Evolutionary conservation across 1,139 yeast species (phyloP).

Genomic region (Blastobotrys elegans): DNA sequence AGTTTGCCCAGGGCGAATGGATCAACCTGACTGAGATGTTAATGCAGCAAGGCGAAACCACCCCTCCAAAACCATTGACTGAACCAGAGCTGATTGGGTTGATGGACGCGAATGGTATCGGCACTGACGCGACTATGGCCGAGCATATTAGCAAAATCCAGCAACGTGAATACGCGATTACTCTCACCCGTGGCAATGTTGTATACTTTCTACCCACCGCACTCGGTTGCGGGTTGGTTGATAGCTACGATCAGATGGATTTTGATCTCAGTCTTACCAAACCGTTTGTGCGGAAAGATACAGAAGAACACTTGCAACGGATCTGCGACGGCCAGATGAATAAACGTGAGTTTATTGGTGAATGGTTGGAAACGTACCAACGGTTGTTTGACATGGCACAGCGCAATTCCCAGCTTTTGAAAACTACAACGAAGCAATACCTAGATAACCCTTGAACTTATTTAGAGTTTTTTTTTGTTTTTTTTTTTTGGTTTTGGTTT

Average conservation of each 20-base stretch:
- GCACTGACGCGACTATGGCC: constrained; percentile 98
- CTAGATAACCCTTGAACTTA: not conserved
- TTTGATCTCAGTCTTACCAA: constrained; percentile 73
- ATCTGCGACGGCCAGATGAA: constrained; percentile 62
- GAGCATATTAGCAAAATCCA: constrained; percentile 87
- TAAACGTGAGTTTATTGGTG: constrained; percentile 51
- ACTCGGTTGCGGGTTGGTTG: constrained; percentile 82
- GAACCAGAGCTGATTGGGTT: constrained; percentile 87
- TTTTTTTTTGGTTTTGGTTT: not conserved
- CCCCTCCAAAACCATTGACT: constrained; percentile 78
- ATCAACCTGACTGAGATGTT: constrained; percentile 51
- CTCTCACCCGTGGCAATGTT: constrained; percentile 32
- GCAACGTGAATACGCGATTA: constrained; percentile 55
- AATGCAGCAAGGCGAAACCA: constrained; percentile 68
- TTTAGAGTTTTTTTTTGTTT: too few species aligned
- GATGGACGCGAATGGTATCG: constrained; percentile 97
- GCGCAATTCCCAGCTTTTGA: constrained; percentile 24
- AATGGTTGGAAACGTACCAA: constrained; percentile 55
- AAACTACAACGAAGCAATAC: constrained; percentile 9
- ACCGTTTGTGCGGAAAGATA: constrained; percentile 75
- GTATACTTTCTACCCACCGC: constrained; percentile 62
- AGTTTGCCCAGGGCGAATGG: constrained; percentile 51
- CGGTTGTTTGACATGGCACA: constrained; percentile 38
- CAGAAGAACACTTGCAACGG: constrained; percentile 62
- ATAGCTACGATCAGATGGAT: constrained; percentile 79